Evolutionary conservation across 2,329 filamentous ascomycete species (phyloP), one percentile per base, ranked within the genome.

Genomic region (Polychaeton citri): DNA sequence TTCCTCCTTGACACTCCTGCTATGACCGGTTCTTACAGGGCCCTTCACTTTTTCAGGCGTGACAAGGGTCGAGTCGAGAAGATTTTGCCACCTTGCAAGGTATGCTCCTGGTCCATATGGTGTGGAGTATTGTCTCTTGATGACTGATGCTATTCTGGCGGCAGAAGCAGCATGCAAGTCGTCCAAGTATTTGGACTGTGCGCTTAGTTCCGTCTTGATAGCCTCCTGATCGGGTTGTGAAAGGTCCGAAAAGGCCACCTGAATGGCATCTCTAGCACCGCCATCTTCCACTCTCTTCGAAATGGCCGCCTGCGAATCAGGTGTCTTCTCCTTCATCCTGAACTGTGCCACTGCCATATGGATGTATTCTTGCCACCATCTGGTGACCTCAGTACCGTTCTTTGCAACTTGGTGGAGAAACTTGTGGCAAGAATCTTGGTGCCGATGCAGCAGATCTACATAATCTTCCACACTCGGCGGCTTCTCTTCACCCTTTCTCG

Each of bases 351-450:
- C 63, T 1, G 71, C 69, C 4, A 68, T 60, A 21, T 75, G 72
- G 0, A 70, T 70, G 65, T 79, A 86, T 0, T 59, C 60, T 10
- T 66, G 63, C 59, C 81, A 78, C 40, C 71, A 69, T 3, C 68
- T 63, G 37, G 71, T 69, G 4, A 85, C 62, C 1, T 79, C 74
- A 0, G 78, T 76, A 20, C 79, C 81, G 20, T 78, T 77, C 43
- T 71, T 72, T 3, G 72, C 72, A 7, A 83, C 64, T 36, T 80
- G 73, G 44, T 86, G 80, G 3, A 86, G 53, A 63, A 81, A 87
- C 35, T 69, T 73, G 59, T 84, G 83, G 32, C 74, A 59, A 2
- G 76, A 65, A 1, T 64, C 62, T 24, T 74, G 69, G 47, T 87
- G 79, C 36, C 72, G 72, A 43, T 70, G 69, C 10, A 87, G 59